Base-by-base conservation (phyloP, 1,139 yeast species). In the Geotrichum klebahnii region DNA sequence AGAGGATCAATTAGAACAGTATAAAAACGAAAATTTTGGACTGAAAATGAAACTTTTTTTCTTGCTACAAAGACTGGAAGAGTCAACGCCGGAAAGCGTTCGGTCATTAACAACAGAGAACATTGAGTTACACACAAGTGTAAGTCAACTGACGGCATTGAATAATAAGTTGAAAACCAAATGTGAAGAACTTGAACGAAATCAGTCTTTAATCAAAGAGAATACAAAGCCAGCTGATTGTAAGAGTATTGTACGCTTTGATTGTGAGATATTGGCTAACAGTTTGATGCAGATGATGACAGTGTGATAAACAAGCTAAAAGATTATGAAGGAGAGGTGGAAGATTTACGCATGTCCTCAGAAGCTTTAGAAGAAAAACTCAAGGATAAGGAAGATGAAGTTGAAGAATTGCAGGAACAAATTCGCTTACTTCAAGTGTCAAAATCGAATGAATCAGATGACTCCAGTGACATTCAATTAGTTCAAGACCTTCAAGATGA, bases 1-100 rank as follows among this genome's bases (percentile, higher is more conserved):
- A 42, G 65, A 61, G 41, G 51, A 56, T 19, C 70, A 74, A 41
- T 68, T 78, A 35, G 72, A 77, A 42, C 69, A 70, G 46, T 67
- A 82, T 43, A 75, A 78, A 55, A 73, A 76, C 24, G 89, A 84
- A 51, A 84, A 82, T 57, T 77, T 81, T 60, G 77, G 80, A 56
- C 70, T 84, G 57, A 78, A 79, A 60, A 73, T 83, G 38, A 80
- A 81, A 57, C 53, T 60, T 23, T 55, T 51, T 40, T 44, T 55
- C 48, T 51, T 57, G 43, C 53, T 51, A 33, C 50, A 48, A 22
- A 45, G 50, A 46, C 42, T 53, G 36, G 56, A 52, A 23, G 32
- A 50, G 38, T 48, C 52, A 12, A 20, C 53, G 20, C 55, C 61
- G 5, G 60, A 60, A 46, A 50, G 54, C 24, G 34, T 52, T 16